Base-by-base conservation (phyloP, 2,329 filamentous ascomycete species). In the Lachnellula hyalina region DNA sequence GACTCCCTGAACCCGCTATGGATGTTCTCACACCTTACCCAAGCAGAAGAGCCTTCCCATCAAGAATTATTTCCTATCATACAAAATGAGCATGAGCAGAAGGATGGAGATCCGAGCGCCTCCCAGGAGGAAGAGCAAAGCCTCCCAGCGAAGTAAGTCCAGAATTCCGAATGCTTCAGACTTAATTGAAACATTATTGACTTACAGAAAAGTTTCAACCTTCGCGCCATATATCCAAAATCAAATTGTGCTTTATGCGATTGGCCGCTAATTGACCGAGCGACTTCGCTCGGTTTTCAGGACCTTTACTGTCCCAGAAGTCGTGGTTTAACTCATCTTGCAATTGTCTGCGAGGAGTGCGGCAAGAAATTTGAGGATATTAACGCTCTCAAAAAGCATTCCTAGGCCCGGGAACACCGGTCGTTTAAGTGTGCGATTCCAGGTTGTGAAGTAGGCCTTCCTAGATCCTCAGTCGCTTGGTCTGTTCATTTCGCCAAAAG, bases 161-260 rank as follows among this genome's bases (percentile, higher is more conserved):
- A 28, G 7, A 28, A 28, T 7, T 6, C 25, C 7, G 23, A 25
- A 7, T 7, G 25, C 2, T 9, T 9, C 7, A 28, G 25, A 28
- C 5, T 8, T 28, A 8, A 28, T 28, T 8, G 25, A 28, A 28
- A 28, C 6, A 7, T 7, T 28, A 28, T 28, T 28, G 2, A 28
- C 7, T 2, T 8, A 5, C 1, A 12, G 12, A 5, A 40, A 15
- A 40, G n/a, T 40, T 40, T 40, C 14, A 40, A 17, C 14, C 36
- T 40, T 40, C 14, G 36, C 36, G 7, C 25, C 25, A 28, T 28
- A 28, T 50, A 50, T 40, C 2, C 17, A 9, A 28, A 32, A 14
- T 15, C 34, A 17, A 25, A 5, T 17, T 56, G 54, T 21, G 54
- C 54, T 23, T 21, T 49, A 42, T 56, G 51, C 35, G 23, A 48